Evolutionary conservation across 495 filamentous ascomycete species (phyloP).

Genomic region (Talaromyces ruber): DNA sequence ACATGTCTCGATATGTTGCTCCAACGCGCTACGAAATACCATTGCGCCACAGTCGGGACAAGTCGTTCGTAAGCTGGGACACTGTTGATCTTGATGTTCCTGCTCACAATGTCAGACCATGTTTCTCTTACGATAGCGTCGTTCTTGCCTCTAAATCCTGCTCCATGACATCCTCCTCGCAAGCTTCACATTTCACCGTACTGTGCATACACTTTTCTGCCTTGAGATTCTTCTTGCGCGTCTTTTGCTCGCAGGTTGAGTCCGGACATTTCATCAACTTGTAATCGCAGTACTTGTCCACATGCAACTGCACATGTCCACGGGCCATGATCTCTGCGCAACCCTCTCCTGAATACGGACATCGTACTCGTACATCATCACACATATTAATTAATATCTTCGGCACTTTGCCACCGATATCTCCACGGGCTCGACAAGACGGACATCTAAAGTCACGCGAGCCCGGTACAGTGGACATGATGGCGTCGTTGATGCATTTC

Average conservation of each 20-base stretch:
- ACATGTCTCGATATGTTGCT: slow-evolving; percentile 43
- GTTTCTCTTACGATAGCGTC: neutral
- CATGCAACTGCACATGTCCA: slow-evolving; percentile 63
- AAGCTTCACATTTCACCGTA: slow-evolving; percentile 43
- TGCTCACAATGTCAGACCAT: slow-evolving; percentile 9
- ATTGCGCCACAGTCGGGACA: slow-evolving; percentile 47
- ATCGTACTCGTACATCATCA: slow-evolving; percentile 66
- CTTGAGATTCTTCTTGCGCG: slow-evolving; percentile 34
- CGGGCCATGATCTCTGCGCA: slow-evolving; percentile 56
- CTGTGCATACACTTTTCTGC: slow-evolving; percentile 48
- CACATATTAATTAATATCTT: slow-evolving; percentile 57
- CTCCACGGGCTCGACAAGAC: slow-evolving; percentile 33
- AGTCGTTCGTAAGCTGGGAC: slow-evolving; percentile 35
- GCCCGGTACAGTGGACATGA: slow-evolving; percentile 30
- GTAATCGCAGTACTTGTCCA: slow-evolving; percentile 66
- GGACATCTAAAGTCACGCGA: slow-evolving; percentile 37
- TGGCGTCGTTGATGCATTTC: slow-evolving; percentile 57
- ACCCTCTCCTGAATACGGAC: slow-evolving; percentile 53
- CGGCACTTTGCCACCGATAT: slow-evolving; percentile 33
- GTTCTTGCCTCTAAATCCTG: slow-evolving; percentile 47
- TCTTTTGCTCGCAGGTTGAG: slow-evolving; percentile 39
- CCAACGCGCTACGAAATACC: slow-evolving; percentile 39
- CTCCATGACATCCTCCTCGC: slow-evolving; percentile 45
- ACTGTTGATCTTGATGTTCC: slow-evolving; percentile 41
- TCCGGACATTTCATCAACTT: slow-evolving; percentile 55